phyloP scores from a whole-genome alignment of 371 early-diverging fungal species.

The Rhizomucor miehei region DNA sequence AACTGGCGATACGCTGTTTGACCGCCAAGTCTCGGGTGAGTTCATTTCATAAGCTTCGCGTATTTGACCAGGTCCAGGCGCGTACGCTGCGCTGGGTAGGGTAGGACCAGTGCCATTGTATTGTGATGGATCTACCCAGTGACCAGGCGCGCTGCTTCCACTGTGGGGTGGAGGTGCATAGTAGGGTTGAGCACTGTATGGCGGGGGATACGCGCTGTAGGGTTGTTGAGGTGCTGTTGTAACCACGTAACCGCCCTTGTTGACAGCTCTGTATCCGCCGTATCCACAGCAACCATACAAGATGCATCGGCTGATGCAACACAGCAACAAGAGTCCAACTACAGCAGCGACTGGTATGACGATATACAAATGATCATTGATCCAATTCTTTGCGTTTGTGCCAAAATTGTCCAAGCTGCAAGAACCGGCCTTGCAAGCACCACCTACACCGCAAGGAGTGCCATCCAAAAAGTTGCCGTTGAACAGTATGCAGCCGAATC shows the following conservation, averaged over 20 bases:
- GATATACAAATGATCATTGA: conserved; percentile 36
- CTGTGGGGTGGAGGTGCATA: conserved; percentile 18
- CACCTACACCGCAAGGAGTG: conserved; percentile 80
- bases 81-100: conserved; percentile 19
- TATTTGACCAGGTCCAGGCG: conserved; percentile 6
- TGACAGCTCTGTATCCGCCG: conserved; percentile 18
- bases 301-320: conserved; percentile 48
- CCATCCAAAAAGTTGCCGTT: conserved; percentile 86
- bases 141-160: conserved; percentile 7
- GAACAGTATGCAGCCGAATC: conserved; percentile 62
- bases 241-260: conserved; percentile 17
- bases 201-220: too few species aligned
- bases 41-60: conserved; percentile 26
- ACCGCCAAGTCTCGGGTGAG: conserved; percentile 10
- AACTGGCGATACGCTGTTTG: conserved; percentile 1
- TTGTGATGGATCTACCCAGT: conserved; percentile 51
- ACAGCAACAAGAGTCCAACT: conserved; percentile 45
- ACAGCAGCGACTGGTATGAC: conserved; percentile 54
- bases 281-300: conserved; percentile 36
- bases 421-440: conserved; percentile 50
- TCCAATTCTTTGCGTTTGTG: conserved; percentile 36
- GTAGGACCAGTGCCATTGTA: conserved; percentile 48
- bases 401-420: conserved; percentile 44
- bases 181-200: background rate
- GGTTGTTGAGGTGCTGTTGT: conserved; percentile 9